phyloP scores from a whole-genome alignment of 495 filamentous ascomycete species.

The Daldinia vernicosa region DNA sequence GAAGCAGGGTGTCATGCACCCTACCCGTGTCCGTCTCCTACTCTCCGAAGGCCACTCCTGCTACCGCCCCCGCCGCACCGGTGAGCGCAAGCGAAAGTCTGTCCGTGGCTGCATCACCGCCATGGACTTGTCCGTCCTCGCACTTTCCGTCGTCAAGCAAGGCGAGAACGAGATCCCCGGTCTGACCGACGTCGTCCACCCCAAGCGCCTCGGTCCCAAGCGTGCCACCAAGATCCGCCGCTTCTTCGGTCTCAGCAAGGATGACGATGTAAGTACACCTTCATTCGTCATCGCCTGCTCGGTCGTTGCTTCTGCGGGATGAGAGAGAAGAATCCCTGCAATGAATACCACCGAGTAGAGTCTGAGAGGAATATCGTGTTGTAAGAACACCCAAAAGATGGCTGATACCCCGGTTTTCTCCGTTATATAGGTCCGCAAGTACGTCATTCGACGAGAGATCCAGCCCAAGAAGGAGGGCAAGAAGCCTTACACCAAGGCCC shows the following conservation, averaged over 20 bases:
- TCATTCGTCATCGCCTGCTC: slow-evolving; percentile 67
- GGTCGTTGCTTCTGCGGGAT: slow-evolving; percentile 54
- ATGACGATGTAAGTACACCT: slow-evolving; percentile 91
- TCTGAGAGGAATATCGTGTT: slow-evolving; percentile 54
- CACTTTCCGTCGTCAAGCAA: slow-evolving; percentile 95
- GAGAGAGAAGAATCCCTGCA: slow-evolving; percentile 55
- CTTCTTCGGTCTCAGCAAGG: slow-evolving; percentile 99
- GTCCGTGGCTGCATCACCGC: slow-evolving; percentile 98
- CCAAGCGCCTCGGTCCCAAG: slow-evolving; percentile 98
- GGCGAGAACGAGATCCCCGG: slow-evolving; percentile 93
- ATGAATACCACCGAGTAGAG: slow-evolving; percentile 59
- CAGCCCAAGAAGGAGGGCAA: slow-evolving; percentile 94
- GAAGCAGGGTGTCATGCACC: slow-evolving; percentile 99
- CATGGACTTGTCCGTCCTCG: slow-evolving; percentile 91
- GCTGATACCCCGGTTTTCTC: slow-evolving; percentile 51
- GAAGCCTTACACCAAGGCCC: slow-evolving; percentile 98
- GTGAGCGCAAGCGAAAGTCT: slow-evolving; percentile 98
- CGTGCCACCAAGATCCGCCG: slow-evolving; percentile 98
- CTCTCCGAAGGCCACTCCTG: slow-evolving; percentile 93
- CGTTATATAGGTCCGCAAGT: slow-evolving; percentile 83
- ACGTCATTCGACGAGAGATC: slow-evolving; percentile 98
- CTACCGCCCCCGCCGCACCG: slow-evolving; percentile 96
- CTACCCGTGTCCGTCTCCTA: slow-evolving; percentile 95
- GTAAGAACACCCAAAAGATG: slow-evolving; percentile 29
- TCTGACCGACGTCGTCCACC: slow-evolving; percentile 94